Evolutionary conservation across 306 rosid genomes (phyloP), one percentile per base, ranked within the genome.

Genomic region (Citrullus colocynthis): DNA sequence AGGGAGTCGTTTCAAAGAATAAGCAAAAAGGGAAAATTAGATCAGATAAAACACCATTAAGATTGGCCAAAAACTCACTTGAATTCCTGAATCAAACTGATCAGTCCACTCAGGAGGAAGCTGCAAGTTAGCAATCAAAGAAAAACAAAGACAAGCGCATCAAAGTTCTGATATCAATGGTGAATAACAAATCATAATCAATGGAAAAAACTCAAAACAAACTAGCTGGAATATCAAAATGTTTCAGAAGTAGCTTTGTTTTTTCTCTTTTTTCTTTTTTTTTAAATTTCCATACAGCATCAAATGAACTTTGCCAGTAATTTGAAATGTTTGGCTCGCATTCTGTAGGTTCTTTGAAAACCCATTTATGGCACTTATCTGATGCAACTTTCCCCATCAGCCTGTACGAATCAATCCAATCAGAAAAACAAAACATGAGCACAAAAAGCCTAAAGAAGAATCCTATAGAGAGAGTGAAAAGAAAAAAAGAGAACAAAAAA

Each of bases 281-380:
- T 3, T 24, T 24, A 24, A 24, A 16, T 37, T 37, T 37, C 15
- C 96, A 86, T 90, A 96, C 99, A 81, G 99, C 97, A 91, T 96
- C 98, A 85, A 93, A 96, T 10, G 99, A 96, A 77, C 98, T 96
- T 84, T 96, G 99, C 99, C 99, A 96, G 83, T 96, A 91, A 89
- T 96, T 93, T 83, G 99, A 91, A 88, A 93, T 93, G 75, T 91
- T 96, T 0, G 99, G 94, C 75, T 96, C 99, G 82, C 93, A 96
- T 82, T 93, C 99, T 15, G 98, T 87, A 60, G 98, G 99, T 71
- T 96, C 99, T 86, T 96, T 96, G 85, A 92, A 96, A 76, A 96
- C 99, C 99, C 99, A 96, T 86, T 96, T 96, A 86, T 96, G 99
- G 79, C 99, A 96, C 91, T 96, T 93, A 93, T 96, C 99, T 81